These are phyloP conservation scores for Carex parvula DNA, from an alignment of 176 grass and related monocot genomes.

Conservation along the genomic window DNA sequence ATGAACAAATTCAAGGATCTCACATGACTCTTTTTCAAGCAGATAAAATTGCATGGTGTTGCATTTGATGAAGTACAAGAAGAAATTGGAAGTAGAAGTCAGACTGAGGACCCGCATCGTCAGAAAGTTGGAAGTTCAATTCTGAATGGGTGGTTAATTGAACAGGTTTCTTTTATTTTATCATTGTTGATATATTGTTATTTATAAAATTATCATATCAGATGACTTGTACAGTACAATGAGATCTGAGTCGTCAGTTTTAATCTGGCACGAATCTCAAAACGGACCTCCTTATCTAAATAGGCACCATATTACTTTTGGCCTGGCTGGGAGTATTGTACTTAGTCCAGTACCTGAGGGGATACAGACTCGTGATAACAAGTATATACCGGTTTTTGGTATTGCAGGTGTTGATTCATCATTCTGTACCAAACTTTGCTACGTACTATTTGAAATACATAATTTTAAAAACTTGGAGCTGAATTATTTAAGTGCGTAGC, in stretches of 20 bases:
- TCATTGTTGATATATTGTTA: constrained; percentile 10
- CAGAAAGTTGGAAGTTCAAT: constrained; percentile 16
- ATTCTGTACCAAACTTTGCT: not conserved
- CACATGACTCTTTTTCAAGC: constrained; percentile 13
- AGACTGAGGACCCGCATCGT: not conserved
- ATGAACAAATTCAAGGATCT: not conserved
- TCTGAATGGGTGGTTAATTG: constrained; percentile 31
- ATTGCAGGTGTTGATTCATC: not conserved
- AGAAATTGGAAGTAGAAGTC: constrained; percentile 11
- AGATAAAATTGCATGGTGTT: constrained; percentile 24
- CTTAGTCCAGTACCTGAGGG: no score
- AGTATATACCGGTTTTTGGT: not conserved
- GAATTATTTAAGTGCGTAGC: not conserved
- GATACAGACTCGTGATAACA: not conserved
- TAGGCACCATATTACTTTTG: no score
- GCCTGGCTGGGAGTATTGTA: no score
- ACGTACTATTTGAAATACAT: not conserved
- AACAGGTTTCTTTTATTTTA: constrained; percentile 27
- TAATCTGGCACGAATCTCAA: no score
- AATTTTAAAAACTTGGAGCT: not conserved
- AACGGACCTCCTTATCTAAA: no score
- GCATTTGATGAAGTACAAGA: constrained; percentile 3
- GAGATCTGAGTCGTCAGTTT: no score
- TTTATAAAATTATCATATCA: not conserved
- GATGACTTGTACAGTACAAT: not conserved